Evolutionary conservation across 305 asterid species (phyloP), one percentile per base, ranked within the genome.

Genomic region (Fraxinus paxiana): DNA sequence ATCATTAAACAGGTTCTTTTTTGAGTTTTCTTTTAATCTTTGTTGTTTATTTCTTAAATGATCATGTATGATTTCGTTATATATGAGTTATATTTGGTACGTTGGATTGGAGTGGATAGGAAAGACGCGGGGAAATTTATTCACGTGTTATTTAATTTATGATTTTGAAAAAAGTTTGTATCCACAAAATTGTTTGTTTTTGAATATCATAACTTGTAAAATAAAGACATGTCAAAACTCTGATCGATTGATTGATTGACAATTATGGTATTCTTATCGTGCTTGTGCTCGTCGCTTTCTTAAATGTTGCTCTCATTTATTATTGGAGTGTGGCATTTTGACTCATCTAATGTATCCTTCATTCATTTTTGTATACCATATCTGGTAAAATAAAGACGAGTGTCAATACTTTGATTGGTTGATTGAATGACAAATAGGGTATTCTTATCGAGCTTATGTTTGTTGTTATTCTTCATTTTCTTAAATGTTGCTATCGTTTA

Each of bases 1-100:
- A 91, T 94, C 80, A 88, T 93, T 88, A 93, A 94, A 88, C 98
- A 94, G 94, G 98, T 91, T 38, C 15, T 43, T 15, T 3, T 5
- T 43, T 6, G 20, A 65, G 15, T 2, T 28, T 34, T 24, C 28
- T 56, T 12, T 73, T 12, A 13, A 24, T 69, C 18, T 69, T 15
- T 30, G 20, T 28, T 30, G 2, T 67, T 67, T 28, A 4, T 69
- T 30, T 5, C 38, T 69, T 69, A 18, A 67, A 4, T 67, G 20
- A 18, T 59, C 30, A 28, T 28, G 2, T 4, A 24, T 30, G 6
- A 30, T 61, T 46, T 31, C 18, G 6, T 61, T 41, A 38, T 33
- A 4, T 17, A 46, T 2, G 63, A 51, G 24, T 51, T 51, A 54
- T 54, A 17, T 54, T 56, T 56, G 67, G 28, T 18, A 56, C 12